Evolutionary conservation across 2,329 filamentous ascomycete genomes (phyloP).

Genomic region (Hypocreales sp.): DNA sequence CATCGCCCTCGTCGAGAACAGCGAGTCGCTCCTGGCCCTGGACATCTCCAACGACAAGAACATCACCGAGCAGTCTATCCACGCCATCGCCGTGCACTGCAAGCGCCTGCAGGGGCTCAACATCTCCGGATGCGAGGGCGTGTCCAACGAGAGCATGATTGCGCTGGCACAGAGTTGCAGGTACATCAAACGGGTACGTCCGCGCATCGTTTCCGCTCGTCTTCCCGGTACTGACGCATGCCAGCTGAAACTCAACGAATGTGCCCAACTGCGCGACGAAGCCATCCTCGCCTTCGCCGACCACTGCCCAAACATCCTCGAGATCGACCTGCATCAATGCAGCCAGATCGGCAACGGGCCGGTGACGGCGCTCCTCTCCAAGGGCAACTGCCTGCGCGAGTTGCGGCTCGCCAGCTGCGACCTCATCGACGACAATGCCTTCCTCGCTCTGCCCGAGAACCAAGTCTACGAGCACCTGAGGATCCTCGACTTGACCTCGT

Average conservation of each 20-base stretch:
- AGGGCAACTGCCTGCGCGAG: slow-evolving; percentile 75
- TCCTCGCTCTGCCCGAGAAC: slow-evolving; percentile 57
- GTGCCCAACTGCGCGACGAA: slow-evolving; percentile 66
- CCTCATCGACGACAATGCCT: slow-evolving; percentile 75
- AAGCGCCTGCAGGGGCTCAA: slow-evolving; percentile 81
- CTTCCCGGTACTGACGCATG: neutral
- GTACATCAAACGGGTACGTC: slow-evolving; percentile 68
- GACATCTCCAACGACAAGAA: slow-evolving; percentile 78
- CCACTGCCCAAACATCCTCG: slow-evolving; percentile 82
- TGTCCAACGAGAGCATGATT: slow-evolving; percentile 77
- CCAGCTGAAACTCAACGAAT: slow-evolving; percentile 88
- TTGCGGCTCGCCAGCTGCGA: slow-evolving; percentile 75
- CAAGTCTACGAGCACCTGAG: slow-evolving; percentile 72
- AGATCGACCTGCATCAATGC: slow-evolving; percentile 90
- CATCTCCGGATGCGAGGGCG: slow-evolving; percentile 68
- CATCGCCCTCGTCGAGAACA: slow-evolving; percentile 63
- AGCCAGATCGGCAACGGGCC: slow-evolving; percentile 66
- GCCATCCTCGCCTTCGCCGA: slow-evolving; percentile 75
- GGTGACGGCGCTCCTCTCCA: slow-evolving; percentile 63
- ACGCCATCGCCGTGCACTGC: slow-evolving; percentile 67
- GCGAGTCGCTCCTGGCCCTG: slow-evolving; percentile 67
- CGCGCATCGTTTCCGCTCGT: neutral
- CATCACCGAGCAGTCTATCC: slow-evolving; percentile 70
- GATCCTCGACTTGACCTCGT: slow-evolving; percentile 88
- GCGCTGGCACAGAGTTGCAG: slow-evolving; percentile 67